Evolutionary conservation across 306 rosid genomes (phyloP), one percentile per base, ranked within the genome.

Genomic region (Fragaria vesca): DNA sequence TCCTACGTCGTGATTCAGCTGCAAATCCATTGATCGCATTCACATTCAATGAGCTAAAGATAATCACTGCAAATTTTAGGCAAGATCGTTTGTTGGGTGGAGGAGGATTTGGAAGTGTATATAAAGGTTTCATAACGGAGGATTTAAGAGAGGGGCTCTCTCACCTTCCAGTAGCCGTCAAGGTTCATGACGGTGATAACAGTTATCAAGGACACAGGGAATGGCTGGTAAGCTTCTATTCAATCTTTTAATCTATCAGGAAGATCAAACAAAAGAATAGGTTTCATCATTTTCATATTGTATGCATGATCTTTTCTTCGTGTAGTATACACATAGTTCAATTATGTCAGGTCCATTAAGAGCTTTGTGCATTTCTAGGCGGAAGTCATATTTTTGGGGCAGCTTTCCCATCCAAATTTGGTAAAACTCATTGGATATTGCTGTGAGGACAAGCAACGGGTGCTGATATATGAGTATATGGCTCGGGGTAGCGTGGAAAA

Each of bases 91-190:
- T 96, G 72, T 83, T 96, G 77, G 99, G 99, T 7, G 98, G 97
- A 79, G 99, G 99, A 69, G 99, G 99, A 78, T 96, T 96, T 75
- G 99, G 99, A 85, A 90, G 96, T 76, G 99, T 96, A 72, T 96
- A 96, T 71, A 91, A 96, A 85, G 99, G 99, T 0, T 88, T 91
- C 70, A 84, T 95, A 48, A 82, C 93, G 50, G 96, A 95, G 83
- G 99, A 88, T 76, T 79, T 95, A 66, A 87, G 91, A 75, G 80
- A 88, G 60, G 97, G 93, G 3, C 80, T 93, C 74, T 79, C 88
- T 78, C 48, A 88, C 12, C 83, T 91, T 81, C 80, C 93, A 4
- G 99, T 93, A 0, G 99, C 99, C 62, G 99, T 96, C 69, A 96
- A 96, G 91, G 99, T 96, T 85, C 99, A 96, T 85, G 99, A 96